Conservation (phyloP, 257 asterid genomes). For the Jaltomata sinuosa region DNA sequence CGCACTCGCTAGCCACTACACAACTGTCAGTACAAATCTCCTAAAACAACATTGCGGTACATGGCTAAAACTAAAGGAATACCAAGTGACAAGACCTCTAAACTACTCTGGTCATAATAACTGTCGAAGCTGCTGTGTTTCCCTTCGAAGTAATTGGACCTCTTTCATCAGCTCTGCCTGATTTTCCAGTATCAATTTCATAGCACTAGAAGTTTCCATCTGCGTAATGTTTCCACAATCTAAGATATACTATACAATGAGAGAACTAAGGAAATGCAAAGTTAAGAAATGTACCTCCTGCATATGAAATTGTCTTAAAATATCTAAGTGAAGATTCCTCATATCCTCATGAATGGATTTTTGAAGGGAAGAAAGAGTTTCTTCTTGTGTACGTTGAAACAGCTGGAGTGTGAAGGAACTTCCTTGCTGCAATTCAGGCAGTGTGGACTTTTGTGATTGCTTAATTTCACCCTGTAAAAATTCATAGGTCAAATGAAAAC, state of each 20-base stretch:
- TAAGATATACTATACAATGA: not conserved
- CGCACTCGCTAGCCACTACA: not conserved
- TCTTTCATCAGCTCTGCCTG: constrained; percentile 80
- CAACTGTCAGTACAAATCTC: not conserved
- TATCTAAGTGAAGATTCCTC: constrained; percentile 87
- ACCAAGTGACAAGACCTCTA: not conserved
- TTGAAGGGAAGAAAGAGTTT: constrained; percentile 74
- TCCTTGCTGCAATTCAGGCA: constrained; percentile 61
- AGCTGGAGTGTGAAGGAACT: constrained; percentile 84
- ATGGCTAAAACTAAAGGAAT: not conserved
- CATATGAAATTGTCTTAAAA: constrained; percentile 79
- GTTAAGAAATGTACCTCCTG: constrained; percentile 59
- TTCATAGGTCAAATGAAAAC: not conserved
- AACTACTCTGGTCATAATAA: constrained; percentile 31
- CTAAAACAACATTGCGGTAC: not conserved
- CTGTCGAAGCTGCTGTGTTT: constrained; percentile 71
- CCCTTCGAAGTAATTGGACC: constrained; percentile 60
- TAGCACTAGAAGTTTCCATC: constrained; percentile 65
- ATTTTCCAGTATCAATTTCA: constrained; percentile 54
- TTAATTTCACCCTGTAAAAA: constrained; percentile 51
- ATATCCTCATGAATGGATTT: constrained; percentile 85
- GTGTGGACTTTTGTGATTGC: constrained; percentile 27
- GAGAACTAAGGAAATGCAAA: not conserved
- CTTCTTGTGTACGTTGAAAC: constrained; percentile 86
- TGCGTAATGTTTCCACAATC: constrained; percentile 20